phyloP scores from a whole-genome alignment of 352 stramenopile genomes.

The Phytophthora europaea region DNA sequence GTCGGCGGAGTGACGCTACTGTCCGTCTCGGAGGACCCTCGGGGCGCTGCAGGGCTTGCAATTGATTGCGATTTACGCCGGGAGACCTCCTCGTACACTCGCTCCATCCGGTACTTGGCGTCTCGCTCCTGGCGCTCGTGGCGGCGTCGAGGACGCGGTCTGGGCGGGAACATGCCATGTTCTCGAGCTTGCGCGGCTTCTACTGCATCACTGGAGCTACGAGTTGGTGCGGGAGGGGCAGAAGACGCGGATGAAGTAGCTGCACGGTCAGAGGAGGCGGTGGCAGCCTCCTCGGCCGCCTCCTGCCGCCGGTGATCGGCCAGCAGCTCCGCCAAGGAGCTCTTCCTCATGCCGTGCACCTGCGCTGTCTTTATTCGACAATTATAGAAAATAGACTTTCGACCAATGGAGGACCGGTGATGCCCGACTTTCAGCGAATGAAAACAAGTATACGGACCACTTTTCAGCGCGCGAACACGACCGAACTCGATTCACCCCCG shows the following conservation, averaged over 20 bases:
- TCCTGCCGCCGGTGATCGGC: slow-evolving; percentile 38
- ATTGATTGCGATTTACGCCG: slow-evolving; percentile 41
- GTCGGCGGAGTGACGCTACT: slow-evolving; percentile 34
- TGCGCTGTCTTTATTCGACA: slow-evolving; percentile 36
- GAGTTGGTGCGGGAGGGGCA: neutral
- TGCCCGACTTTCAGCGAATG: slow-evolving; percentile 27
- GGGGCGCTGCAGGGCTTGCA: slow-evolving; percentile 16
- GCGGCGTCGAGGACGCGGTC: slow-evolving; percentile 12
- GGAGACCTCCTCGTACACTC: slow-evolving; percentile 61
- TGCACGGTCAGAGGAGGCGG: neutral
- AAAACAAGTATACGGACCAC: slow-evolving; percentile 23
- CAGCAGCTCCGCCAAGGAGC: slow-evolving; percentile 36
- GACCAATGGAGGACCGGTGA: slow-evolving; percentile 7
- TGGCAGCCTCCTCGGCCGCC: slow-evolving; percentile 1
- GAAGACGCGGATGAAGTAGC: neutral
- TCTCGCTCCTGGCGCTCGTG: slow-evolving; percentile 36
- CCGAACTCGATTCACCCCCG: neutral
- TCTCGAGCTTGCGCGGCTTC: slow-evolving; percentile 21
- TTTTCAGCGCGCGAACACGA: neutral
- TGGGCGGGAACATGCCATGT: slow-evolving; percentile 2
- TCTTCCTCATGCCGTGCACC: slow-evolving; percentile 39
- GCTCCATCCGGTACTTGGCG: slow-evolving; percentile 59
- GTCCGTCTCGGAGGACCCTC: slow-evolving; percentile 39
- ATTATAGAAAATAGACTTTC: slow-evolving; percentile 21
- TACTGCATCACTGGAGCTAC: slow-evolving; percentile 16